Evolutionary conservation across 441 rosid genomes (phyloP).

Genomic region (Gossypium schwendimanii): DNA sequence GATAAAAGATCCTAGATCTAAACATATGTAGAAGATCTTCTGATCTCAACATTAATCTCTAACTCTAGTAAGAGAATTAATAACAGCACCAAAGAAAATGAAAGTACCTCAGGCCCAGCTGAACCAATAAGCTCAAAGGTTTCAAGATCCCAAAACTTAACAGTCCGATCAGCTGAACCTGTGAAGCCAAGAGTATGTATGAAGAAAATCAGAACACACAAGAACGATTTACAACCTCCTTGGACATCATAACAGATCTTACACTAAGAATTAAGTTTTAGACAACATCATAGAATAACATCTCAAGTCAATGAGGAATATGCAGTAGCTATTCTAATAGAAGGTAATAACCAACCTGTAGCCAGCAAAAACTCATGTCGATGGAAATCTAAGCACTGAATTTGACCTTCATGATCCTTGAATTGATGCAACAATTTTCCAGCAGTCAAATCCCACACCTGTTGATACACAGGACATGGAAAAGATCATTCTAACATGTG

Average conservation of each 20-base stretch:
- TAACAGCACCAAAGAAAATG: slow-evolving; percentile 2
- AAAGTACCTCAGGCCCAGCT: slow-evolving; percentile 82
- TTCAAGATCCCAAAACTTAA: slow-evolving; percentile 98
- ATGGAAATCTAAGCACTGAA: slow-evolving; percentile 96
- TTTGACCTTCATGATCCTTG: slow-evolving; percentile 85
- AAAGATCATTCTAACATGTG: slow-evolving; percentile 3
- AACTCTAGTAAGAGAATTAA: slow-evolving; percentile 6
- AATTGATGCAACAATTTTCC: slow-evolving; percentile 96
- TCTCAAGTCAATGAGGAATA: neutral
- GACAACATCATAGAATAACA: neutral
- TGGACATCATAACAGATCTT: neutral
- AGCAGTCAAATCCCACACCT: slow-evolving; percentile 99
- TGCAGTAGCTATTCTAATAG: slow-evolving; percentile 6
- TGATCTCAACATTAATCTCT: neutral
- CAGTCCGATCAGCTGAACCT: slow-evolving; percentile 99
- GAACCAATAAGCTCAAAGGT: slow-evolving; percentile 95
- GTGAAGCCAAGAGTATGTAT: slow-evolving; percentile 4
- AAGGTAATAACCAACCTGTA: slow-evolving; percentile 57
- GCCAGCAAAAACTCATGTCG: slow-evolving; percentile 95
- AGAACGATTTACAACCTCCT: neutral
- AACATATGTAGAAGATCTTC: neutral
- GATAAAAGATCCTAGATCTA: neutral
- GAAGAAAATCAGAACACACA: slow-evolving; percentile 5
- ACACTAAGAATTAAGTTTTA: neutral
- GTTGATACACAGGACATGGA: slow-evolving; percentile 10